phyloP scores from a whole-genome alignment of 768 basidiomycete species.

The Boletus barrowsii region DNA sequence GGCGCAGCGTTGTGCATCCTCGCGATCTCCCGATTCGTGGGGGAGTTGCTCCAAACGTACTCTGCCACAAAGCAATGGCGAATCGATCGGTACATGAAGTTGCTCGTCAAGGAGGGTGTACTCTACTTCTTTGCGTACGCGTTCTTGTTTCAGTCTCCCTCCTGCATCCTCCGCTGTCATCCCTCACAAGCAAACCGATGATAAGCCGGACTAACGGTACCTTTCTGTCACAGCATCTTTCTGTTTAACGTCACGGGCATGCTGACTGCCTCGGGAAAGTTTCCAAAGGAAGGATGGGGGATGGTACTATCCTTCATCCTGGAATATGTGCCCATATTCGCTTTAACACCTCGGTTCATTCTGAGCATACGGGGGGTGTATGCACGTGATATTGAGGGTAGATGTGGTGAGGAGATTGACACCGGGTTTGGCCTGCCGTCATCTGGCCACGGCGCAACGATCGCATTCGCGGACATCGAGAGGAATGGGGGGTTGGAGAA shows the following conservation, averaged over 20 bases:
- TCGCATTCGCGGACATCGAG: too few species aligned
- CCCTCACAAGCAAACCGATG: too few species aligned
- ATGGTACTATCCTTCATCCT: too few species aligned
- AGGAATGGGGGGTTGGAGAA: too few species aligned
- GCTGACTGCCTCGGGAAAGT: not conserved
- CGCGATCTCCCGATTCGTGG: not conserved
- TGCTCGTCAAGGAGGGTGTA: not conserved
- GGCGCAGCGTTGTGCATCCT: not conserved
- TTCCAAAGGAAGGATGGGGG: not conserved
- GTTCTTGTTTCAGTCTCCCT: not conserved
- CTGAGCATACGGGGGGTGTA: not conserved
- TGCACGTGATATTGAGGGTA: not conserved
- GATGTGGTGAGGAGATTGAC: too few species aligned
- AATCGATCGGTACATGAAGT: not conserved
- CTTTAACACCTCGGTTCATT: not conserved
- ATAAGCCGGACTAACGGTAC: too few species aligned
- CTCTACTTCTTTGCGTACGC: not conserved
- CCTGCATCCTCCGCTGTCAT: too few species aligned
- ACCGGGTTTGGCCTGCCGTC: too few species aligned
- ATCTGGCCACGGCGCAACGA: too few species aligned
- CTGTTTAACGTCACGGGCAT: not conserved
- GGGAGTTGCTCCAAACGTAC: not conserved
- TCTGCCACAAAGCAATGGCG: not conserved
- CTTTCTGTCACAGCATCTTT: not conserved
- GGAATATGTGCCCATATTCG: not conserved